These are phyloP conservation scores for Bryum argenteum DNA, from an alignment of 225 moss, liverwort and hornwort species.

Conservation along the genomic window DNA sequence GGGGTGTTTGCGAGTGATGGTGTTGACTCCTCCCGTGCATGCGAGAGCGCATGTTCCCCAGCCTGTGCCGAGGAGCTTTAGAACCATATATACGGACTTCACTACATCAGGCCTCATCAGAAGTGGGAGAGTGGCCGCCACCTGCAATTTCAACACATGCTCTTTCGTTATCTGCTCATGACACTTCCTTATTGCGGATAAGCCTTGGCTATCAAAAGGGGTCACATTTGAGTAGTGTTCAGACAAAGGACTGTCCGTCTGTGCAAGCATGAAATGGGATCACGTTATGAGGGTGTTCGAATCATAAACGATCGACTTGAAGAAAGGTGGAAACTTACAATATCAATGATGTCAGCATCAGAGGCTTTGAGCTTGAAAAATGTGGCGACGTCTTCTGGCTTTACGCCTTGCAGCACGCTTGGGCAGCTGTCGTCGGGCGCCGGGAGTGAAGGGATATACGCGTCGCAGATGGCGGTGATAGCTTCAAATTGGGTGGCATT, in stretches of 20 bases:
- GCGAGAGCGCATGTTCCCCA: constrained; percentile 45
- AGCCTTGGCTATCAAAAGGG: not conserved
- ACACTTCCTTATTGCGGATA: not conserved
- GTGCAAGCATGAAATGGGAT: not conserved
- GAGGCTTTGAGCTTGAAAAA: constrained; percentile 53
- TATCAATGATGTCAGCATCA: constrained; percentile 40
- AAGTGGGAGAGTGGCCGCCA: constrained; percentile 28
- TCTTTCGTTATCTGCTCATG: not conserved
- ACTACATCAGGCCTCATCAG: constrained; percentile 35
- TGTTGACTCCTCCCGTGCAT: constrained; percentile 36
- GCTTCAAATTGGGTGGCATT: constrained; percentile 33
- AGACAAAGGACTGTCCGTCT: not conserved
- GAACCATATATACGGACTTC: constrained; percentile 18
- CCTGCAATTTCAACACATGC: constrained; percentile 33
- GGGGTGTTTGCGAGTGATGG: constrained; percentile 31
- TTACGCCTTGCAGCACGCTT: constrained; percentile 31
- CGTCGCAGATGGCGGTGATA: constrained; percentile 41
- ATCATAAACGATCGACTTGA: not conserved
- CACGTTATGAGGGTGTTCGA: not conserved
- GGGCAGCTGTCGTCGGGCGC: constrained; percentile 33
- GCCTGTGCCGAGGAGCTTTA: constrained; percentile 46
- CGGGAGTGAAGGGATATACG: constrained; percentile 44
- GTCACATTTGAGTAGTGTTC: not conserved
- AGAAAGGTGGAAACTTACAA: constrained; percentile 28
- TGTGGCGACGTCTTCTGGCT: constrained; percentile 31